Conservation (phyloP, 1,139 yeast species). For the Geotrichum aggregatum region DNA sequence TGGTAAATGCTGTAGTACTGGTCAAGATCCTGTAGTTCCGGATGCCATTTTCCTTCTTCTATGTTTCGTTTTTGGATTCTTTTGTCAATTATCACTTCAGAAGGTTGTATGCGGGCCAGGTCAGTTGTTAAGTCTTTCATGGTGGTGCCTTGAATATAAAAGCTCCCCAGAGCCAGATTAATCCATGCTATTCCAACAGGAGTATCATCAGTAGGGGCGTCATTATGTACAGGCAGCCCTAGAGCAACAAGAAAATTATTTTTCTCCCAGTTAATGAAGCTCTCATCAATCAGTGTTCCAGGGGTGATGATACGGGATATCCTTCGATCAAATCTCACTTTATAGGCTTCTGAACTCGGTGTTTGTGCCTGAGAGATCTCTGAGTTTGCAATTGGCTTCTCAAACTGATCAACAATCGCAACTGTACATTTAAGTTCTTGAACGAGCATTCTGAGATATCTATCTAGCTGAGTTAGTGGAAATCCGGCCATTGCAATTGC, state of each 20-base stretch:
- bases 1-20: slow-evolving; percentile 60
- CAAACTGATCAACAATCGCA: slow-evolving; percentile 70
- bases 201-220: slow-evolving; percentile 35
- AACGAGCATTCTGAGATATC: slow-evolving; percentile 70
- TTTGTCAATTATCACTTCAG: slow-evolving; percentile 55
- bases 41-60: slow-evolving; percentile 50
- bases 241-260: slow-evolving; percentile 70
- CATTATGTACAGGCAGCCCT: slow-evolving; percentile 27
- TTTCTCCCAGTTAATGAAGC: slow-evolving; percentile 65
- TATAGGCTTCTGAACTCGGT: slow-evolving; percentile 3
- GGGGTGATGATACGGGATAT: slow-evolving; percentile 83
- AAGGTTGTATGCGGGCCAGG: slow-evolving; percentile 61
- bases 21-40: slow-evolving; percentile 57
- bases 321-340: slow-evolving; percentile 55
- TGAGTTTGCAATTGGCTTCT: slow-evolving; percentile 19
- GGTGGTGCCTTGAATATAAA: slow-evolving; percentile 61
- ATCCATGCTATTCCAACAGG: slow-evolving; percentile 80
- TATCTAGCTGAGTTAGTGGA: slow-evolving; percentile 65
- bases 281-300: slow-evolving; percentile 87
- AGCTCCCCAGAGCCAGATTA: slow-evolving; percentile 79
- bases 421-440: slow-evolving; percentile 66
- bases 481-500: slow-evolving; percentile 86
- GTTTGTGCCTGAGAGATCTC: background rate
- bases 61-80: slow-evolving; percentile 30
- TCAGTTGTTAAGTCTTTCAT: slow-evolving; percentile 54